These are phyloP conservation scores for Cetradonia linearis DNA, from an alignment of 495 filamentous ascomycete species.

Conservation along the genomic window DNA sequence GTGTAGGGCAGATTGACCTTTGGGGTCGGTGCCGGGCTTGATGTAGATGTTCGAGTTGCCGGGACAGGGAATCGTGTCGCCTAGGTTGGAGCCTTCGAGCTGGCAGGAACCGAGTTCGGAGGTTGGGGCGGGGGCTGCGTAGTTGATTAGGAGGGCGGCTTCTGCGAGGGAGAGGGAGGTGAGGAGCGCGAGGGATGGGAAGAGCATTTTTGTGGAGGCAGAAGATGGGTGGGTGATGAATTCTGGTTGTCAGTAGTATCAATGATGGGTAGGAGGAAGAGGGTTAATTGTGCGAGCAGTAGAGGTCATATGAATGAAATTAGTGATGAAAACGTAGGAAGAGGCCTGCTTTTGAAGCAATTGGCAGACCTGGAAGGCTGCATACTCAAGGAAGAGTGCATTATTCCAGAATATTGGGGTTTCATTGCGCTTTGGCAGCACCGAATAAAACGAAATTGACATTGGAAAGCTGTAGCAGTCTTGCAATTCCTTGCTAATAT, in stretches of 20 bases:
- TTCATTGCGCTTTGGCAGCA: neutral
- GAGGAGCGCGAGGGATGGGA: neutral
- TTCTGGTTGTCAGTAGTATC: neutral
- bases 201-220: neutral
- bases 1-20: constrained; percentile 23
- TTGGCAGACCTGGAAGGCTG: neutral
- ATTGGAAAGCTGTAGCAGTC: neutral
- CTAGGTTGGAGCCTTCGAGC: constrained; percentile 8
- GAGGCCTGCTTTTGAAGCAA: neutral
- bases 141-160: constrained; percentile 14
- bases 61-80: constrained; percentile 5
- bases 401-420: neutral
- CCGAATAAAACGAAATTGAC: neutral
- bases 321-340: neutral
- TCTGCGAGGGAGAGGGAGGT: constrained; percentile 5
- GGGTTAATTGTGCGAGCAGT: neutral
- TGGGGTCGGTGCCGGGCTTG: constrained; percentile 23
- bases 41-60: constrained; percentile 23
- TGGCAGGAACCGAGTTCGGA: constrained; percentile 10
- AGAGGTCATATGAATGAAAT: neutral
- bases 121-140: neutral
- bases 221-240: neutral
- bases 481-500: neutral
- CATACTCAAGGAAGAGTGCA: neutral
- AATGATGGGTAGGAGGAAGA: neutral